A percentile compares a stretch with the other conserved stretches of the same genome.
phyloP scores from a whole-genome alignment of 495 filamentous ascomycete species.

The Aspergillus asperescens region DNA sequence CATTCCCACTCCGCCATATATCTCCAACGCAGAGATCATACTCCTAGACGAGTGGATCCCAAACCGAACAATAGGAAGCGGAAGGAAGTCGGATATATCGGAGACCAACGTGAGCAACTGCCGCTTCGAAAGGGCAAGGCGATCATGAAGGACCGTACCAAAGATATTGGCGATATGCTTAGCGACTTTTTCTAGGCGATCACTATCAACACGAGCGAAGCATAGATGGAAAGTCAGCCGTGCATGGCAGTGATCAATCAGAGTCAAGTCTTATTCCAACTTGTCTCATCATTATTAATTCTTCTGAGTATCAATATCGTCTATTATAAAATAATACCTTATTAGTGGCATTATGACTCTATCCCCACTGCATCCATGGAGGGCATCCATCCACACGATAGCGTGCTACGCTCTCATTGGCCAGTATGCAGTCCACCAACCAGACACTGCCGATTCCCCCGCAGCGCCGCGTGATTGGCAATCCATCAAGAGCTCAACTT shows the following conservation, averaged over 20 bases:
- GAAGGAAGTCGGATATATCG: conserved; percentile 1
- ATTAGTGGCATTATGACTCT: too few relatives aligned
- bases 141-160: conserved; percentile 25
- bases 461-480: conserved; percentile 30
- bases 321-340: too few relatives aligned
- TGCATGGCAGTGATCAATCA: background rate
- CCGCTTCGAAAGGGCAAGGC: conserved; percentile 13
- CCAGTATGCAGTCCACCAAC: conserved; percentile 13
- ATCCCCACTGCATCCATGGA: background rate
- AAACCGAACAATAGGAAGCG: conserved; percentile 10
- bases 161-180: conserved; percentile 22
- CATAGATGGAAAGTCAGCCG: background rate
- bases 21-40: conserved; percentile 9
- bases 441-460: conserved; percentile 19
- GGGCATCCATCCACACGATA: conserved; percentile 7
- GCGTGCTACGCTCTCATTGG: conserved; percentile 26
- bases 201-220: background rate
- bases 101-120: background rate
- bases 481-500: conserved; percentile 5
- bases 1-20: conserved; percentile 3
- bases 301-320: too few relatives aligned
- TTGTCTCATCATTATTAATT: too few relatives aligned
- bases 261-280: too few relatives aligned
- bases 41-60: conserved; percentile 6
- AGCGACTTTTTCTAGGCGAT: conserved; percentile 18